phyloP scores from a whole-genome alignment of 805 yeast species.

The Wickerhamiella musiphila region DNA sequence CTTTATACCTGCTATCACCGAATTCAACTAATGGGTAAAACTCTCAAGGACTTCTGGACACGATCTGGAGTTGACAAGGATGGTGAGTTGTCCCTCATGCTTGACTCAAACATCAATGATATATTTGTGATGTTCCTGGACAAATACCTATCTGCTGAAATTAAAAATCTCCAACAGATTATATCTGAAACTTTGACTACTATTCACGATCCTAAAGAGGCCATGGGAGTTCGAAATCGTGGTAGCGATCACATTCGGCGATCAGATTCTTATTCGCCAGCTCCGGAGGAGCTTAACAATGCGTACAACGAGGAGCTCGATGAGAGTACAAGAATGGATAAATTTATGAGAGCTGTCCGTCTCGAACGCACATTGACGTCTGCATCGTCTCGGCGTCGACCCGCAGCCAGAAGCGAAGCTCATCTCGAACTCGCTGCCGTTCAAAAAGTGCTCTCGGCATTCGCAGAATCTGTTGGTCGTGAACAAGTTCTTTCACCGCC shows the following conservation, averaged over 20 bases:
- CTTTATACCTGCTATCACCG: slow-evolving; percentile 48
- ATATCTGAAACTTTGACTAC: slow-evolving; percentile 27
- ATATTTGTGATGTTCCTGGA: slow-evolving; percentile 53
- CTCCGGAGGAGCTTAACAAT: slow-evolving; percentile 9
- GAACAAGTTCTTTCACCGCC: slow-evolving; percentile 38
- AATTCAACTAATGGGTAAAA: slow-evolving; percentile 42
- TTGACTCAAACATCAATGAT: slow-evolving; percentile 62
- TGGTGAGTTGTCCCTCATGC: slow-evolving; percentile 26
- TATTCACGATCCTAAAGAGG: slow-evolving; percentile 19
- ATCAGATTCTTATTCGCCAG: background rate
- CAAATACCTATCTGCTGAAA: slow-evolving; percentile 55
- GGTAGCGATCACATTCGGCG: background rate
- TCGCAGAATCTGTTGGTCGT: slow-evolving; percentile 60
- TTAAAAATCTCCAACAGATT: slow-evolving; percentile 40
- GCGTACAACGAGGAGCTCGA: background rate
- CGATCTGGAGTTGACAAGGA: slow-evolving; percentile 20
- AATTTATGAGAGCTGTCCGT: slow-evolving; percentile 9
- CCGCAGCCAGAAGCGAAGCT: slow-evolving; percentile 6
- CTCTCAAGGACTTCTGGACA: slow-evolving; percentile 41
- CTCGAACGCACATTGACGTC: slow-evolving; percentile 10
- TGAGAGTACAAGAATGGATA: slow-evolving; percentile 1
- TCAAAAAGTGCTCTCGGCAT: slow-evolving; percentile 47
- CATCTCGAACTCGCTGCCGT: slow-evolving; percentile 29
- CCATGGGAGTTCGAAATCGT: background rate
- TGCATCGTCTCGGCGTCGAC: background rate